Conservation (phyloP, 257 asterid species). For the Primulina tabacum region DNA sequence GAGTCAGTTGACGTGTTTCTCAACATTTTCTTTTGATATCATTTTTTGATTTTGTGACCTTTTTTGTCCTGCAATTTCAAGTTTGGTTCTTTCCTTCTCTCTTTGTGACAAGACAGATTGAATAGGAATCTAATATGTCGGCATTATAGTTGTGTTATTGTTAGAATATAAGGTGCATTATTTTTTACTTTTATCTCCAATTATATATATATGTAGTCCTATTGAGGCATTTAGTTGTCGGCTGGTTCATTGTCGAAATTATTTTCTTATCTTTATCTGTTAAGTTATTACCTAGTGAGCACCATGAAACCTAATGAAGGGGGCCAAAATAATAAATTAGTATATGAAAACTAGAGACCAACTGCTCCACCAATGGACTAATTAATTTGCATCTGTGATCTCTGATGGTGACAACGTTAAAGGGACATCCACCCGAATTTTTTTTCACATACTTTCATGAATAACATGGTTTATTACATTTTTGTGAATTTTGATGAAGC, state of each 20-base stretch:
- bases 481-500: conserved; percentile 32
- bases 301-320: neutral
- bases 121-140: conserved; percentile 31
- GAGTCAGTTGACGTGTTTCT: neutral
- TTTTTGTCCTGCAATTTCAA: neutral
- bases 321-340: neutral
- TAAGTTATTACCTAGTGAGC: conserved; percentile 9
- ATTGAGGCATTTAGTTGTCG: conserved; percentile 24
- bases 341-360: neutral
- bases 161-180: conserved; percentile 32
- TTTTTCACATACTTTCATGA: conserved; percentile 22
- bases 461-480: conserved; percentile 28
- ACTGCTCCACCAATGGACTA: neutral
- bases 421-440: conserved; percentile 23
- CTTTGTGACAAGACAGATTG: conserved; percentile 25
- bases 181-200: conserved; percentile 17
- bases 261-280: conserved; percentile 13
- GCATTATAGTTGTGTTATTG: conserved; percentile 27
- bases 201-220: conserved; percentile 21
- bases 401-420: conserved; percentile 22
- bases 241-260: conserved; percentile 17
- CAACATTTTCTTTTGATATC: neutral
- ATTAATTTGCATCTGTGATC: conserved; percentile 29
- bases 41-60: neutral
- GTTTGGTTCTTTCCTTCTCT: conserved; percentile 26